Evolutionary conservation across 768 basidiomycete genomes (phyloP).

Genomic region (Tylopilus rubrobrunneus): DNA sequence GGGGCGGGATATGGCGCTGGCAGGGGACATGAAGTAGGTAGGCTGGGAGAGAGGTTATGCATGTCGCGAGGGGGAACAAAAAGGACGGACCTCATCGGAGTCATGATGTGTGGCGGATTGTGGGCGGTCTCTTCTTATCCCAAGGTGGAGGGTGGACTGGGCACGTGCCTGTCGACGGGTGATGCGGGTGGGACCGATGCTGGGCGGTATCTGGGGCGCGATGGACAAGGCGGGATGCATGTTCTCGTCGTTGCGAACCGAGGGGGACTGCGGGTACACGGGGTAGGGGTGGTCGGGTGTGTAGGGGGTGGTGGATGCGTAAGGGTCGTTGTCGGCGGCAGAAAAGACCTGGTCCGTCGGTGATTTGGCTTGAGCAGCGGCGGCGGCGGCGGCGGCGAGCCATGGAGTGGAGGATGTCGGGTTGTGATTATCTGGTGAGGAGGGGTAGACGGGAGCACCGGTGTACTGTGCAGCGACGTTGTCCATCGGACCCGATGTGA

Average conservation of each 20-base stretch:
- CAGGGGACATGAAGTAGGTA: conserved; percentile 36
- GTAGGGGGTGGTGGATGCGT: conserved; percentile 23
- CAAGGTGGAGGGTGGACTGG: conserved; percentile 31
- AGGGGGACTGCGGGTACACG: conserved; percentile 27
- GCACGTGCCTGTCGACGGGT: conserved; percentile 44
- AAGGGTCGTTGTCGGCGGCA: conserved; percentile 37
- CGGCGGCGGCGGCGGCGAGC: background rate
- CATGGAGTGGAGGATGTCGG: conserved; percentile 5
- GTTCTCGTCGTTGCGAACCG: conserved; percentile 27
- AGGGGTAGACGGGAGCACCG: conserved; percentile 26
- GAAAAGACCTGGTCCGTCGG: conserved; percentile 32
- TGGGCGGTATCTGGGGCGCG: conserved; percentile 42
- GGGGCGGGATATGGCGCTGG: conserved; percentile 35
- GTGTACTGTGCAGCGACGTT: conserved; percentile 32
- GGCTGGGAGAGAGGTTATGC: conserved; percentile 20
- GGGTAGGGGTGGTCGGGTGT: conserved; percentile 27
- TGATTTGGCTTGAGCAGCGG: conserved; percentile 1
- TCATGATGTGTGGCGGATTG: conserved; percentile 20
- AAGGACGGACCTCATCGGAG: conserved; percentile 25
- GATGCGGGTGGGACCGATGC: conserved; percentile 50
- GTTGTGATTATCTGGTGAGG: conserved; percentile 29
- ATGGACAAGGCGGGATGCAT: conserved; percentile 29
- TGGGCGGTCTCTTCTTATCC: conserved; percentile 29
- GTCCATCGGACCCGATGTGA: conserved; percentile 35
- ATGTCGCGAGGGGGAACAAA: background rate